phyloP scores from a whole-genome alignment of 2,329 filamentous ascomycete genomes.

The Aspergillus melleus region DNA sequence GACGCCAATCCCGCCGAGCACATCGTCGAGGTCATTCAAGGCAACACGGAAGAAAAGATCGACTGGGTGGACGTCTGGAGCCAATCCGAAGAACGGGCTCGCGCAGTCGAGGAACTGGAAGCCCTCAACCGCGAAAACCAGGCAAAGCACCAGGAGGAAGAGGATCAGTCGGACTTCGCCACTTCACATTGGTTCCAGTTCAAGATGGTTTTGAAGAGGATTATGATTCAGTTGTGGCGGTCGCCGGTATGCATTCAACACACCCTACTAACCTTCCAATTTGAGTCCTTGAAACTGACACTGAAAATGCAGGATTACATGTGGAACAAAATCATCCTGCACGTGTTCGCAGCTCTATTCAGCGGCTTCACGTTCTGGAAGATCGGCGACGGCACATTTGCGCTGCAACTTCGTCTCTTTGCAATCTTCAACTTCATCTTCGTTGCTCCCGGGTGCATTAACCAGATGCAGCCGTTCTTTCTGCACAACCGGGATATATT shows the following conservation, averaged over 20 bases:
- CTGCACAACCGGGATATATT: conserved; percentile 59
- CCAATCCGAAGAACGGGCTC: conserved; percentile 28
- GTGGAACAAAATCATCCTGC: conserved; percentile 52
- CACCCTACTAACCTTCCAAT: no score
- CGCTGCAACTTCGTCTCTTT: conserved; percentile 58
- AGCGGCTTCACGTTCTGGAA: conserved; percentile 65
- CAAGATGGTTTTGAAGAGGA: conserved; percentile 34
- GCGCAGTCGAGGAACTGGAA: conserved; percentile 27
- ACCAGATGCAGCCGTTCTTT: conserved; percentile 61
- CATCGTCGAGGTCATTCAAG: conserved; percentile 42
- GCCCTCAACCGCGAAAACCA: conserved; percentile 24
- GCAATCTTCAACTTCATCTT: conserved; percentile 66
- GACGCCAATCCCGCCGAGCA: conserved; percentile 56
- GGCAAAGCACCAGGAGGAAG: conserved; percentile 23
- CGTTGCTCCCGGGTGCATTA: conserved; percentile 59
- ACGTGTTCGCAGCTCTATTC: conserved; percentile 57
- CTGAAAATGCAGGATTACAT: conserved; percentile 37
- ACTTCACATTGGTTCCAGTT: conserved; percentile 43
- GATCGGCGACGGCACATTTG: conserved; percentile 53
- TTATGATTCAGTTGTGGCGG: conserved; percentile 35
- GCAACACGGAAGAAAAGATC: conserved; percentile 19
- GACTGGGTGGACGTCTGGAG: conserved; percentile 39
- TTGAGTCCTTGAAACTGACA: not conserved
- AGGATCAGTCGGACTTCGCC: conserved; percentile 39
- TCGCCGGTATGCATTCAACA: conserved; percentile 26